A percentile compares a stretch with the other conserved stretches of the same genome.
phyloP scores from a whole-genome alignment of 371 early-diverging fungal genomes.

The Batkoa obscura region DNA sequence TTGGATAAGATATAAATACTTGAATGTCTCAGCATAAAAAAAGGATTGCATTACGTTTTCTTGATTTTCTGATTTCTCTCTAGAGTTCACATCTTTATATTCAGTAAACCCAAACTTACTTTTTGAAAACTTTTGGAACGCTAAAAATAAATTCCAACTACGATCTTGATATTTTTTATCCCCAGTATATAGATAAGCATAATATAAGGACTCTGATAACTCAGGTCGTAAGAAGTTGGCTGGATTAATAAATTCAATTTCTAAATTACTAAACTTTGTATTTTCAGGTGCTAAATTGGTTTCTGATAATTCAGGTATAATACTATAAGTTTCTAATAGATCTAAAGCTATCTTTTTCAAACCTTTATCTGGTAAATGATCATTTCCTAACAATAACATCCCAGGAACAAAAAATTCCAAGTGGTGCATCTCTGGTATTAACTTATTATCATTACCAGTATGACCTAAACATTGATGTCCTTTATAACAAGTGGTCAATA shows the following conservation, averaged over 20 bases:
- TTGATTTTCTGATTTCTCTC: conserved; percentile 18
- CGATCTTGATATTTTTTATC: conserved; percentile 50
- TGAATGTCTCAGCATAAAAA: conserved; percentile 76
- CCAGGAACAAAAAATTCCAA: neutral
- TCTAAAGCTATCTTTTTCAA: neutral
- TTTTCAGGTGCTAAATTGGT: conserved; percentile 37
- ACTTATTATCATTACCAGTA: neutral
- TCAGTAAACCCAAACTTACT: neutral
- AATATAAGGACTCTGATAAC: conserved; percentile 58
- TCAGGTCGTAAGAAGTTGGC: conserved; percentile 18
- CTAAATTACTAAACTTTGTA: conserved; percentile 9
- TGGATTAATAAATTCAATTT: neutral
- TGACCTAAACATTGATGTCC: neutral
- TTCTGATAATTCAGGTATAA: conserved; percentile 17
- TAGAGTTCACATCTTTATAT: neutral
- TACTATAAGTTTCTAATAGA: neutral
- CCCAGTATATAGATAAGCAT: conserved; percentile 48
- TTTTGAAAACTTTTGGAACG: neutral
- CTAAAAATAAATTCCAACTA: conserved; percentile 24
- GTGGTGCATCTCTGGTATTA: neutral
- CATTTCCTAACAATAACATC: neutral
- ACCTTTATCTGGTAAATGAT: neutral
- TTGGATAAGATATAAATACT: conserved; percentile 82
- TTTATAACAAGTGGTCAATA: neutral
- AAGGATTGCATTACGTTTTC: conserved; percentile 30